Evolutionary conservation across 2,329 filamentous ascomycete genomes (phyloP).

Genomic region (Aspergillus sergii): DNA sequence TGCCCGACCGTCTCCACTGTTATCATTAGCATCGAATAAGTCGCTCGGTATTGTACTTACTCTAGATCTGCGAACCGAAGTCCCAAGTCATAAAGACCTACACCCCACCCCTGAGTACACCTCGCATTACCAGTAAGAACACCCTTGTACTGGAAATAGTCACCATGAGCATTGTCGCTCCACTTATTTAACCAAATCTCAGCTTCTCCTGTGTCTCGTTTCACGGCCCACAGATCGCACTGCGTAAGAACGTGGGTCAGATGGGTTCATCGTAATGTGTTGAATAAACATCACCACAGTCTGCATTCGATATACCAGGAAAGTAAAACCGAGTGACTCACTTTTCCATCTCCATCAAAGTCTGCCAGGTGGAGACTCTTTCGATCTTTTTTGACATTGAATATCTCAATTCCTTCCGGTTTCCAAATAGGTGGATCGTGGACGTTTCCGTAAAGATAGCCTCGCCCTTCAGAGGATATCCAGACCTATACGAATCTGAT

Average conservation of each 20-base stretch:
- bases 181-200: constrained; percentile 1
- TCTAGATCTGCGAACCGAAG: neutral
- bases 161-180: neutral
- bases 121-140: neutral
- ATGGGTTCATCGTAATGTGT: neutral
- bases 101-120: neutral
- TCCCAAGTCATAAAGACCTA: neutral
- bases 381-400: neutral
- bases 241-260: neutral
- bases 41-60: neutral
- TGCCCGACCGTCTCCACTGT: neutral
- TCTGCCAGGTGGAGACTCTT: constrained; percentile 37
- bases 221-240: neutral
- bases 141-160: neutral
- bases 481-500: neutral
- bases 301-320: neutral
- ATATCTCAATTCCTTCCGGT: neutral
- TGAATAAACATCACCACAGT: neutral
- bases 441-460: neutral
- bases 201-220: neutral
- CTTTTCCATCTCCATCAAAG: constrained; percentile 31
- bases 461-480: neutral
- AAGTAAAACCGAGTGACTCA: neutral
- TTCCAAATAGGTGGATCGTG: neutral
- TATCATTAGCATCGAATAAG: neutral